These are phyloP conservation scores for Amaranthus palmeri DNA, from an alignment of 148 eudicot genomes.

Conservation along the genomic window DNA sequence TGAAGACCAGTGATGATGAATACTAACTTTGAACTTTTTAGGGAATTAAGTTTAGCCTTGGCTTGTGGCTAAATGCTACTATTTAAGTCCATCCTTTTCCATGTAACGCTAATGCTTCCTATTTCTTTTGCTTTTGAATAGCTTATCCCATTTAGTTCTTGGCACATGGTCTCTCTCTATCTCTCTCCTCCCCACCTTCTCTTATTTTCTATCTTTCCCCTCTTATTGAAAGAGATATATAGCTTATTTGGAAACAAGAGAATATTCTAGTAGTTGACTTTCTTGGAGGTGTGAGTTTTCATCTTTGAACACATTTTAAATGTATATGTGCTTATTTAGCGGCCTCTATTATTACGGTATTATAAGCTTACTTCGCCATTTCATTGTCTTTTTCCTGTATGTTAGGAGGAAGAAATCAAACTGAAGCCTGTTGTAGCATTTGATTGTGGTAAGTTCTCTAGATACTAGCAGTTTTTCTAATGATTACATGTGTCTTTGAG, in stretches of 20 bases:
- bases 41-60: no score
- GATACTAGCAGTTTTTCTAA: no score
- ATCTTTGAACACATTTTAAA: neutral
- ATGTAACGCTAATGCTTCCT: no score
- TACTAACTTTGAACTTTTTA: no score
- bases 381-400: conserved; percentile 2
- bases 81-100: neutral
- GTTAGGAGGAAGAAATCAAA: conserved; percentile 77
- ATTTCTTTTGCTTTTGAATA: neutral
- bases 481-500: no score
- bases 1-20: no score
- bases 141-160: neutral
- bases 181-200: no score
- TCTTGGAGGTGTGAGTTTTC: neutral
- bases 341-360: neutral
- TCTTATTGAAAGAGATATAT: no score
- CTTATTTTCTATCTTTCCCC: no score
- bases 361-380: neutral
- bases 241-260: neutral
- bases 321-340: neutral
- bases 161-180: no score
- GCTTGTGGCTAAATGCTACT: no score
- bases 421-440: conserved; percentile 93
- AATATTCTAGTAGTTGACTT: neutral
- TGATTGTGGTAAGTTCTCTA: conserved; percentile 62